These are phyloP conservation scores for Myxozyma neotropica DNA, from an alignment of 805 yeast species.

Conservation along the genomic window DNA sequence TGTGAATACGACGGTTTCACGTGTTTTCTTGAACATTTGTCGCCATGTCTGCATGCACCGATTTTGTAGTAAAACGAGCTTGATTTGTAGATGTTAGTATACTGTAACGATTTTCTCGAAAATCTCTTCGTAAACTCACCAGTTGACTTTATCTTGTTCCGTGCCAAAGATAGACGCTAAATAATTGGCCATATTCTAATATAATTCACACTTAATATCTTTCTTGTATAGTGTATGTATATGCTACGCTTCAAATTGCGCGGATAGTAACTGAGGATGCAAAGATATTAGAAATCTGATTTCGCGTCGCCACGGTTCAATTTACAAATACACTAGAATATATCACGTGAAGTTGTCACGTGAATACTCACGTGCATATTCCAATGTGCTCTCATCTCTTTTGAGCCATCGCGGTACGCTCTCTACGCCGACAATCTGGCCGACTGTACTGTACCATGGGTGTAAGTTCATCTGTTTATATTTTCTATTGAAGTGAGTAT, in stretches of 20 bases:
- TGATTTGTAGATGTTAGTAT: constrained; percentile 4
- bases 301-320: background rate
- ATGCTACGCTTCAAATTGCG: no score
- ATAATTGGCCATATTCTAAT: constrained; percentile 42
- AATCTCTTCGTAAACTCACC: no score
- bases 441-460: no score
- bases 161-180: constrained; percentile 45
- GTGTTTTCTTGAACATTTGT: constrained; percentile 74
- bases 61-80: constrained; percentile 69
- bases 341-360: background rate
- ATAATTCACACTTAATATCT: no score
- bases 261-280: background rate
- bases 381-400: no score
- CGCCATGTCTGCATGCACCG: constrained; percentile 94
- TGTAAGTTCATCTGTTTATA: constrained; percentile 8
- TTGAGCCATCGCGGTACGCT: no score
- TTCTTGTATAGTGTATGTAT: no score
- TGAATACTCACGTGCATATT: no score
- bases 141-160: constrained; percentile 45
- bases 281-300: background rate
- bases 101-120: background rate
- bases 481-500: no score
- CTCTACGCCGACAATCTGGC: no score
- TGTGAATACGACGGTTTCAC: constrained; percentile 64
- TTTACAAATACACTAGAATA: background rate